phyloP scores from a whole-genome alignment of 441 rosid genomes.

The Isatis lusitanica region DNA sequence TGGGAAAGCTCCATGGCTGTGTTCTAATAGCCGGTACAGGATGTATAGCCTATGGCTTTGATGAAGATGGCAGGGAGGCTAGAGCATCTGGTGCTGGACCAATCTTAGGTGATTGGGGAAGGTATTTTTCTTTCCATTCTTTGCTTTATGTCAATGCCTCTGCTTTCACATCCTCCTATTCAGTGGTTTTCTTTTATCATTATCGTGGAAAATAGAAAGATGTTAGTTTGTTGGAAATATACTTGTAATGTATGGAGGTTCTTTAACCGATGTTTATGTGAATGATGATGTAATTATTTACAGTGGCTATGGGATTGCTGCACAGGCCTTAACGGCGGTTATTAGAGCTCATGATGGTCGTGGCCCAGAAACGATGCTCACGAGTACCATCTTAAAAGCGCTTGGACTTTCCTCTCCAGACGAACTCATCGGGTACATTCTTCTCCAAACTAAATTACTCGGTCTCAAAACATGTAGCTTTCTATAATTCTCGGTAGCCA shows the following conservation, averaged over 20 bases:
- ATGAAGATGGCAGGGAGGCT: conserved; percentile 87
- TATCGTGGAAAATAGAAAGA: not conserved
- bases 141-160: not conserved
- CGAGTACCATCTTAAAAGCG: conserved; percentile 55
- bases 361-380: conserved; percentile 76
- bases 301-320: conserved; percentile 99
- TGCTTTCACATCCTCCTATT: not conserved
- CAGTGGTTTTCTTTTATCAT: not conserved
- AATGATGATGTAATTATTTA: conserved; percentile 29
- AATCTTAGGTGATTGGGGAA: conserved; percentile 95
- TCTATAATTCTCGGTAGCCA: not conserved
- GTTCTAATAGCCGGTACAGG: conserved; percentile 98
- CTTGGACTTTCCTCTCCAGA: conserved; percentile 85
- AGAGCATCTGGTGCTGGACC: conserved; percentile 98
- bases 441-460: conserved; percentile 16
- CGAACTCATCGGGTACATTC: conserved; percentile 79
- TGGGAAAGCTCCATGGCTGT: conserved; percentile 98
- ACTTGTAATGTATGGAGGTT: not conserved
- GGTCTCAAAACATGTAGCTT: not conserved
- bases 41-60: conserved; percentile 89
- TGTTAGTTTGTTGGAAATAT: not conserved
- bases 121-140: conserved; percentile 36
- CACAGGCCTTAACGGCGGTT: conserved; percentile 87
- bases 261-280: not conserved
- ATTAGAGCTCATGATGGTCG: conserved; percentile 94